Conservation (phyloP, 2,329 filamentous ascomycete genomes). For the Alternaria viburni region DNA sequence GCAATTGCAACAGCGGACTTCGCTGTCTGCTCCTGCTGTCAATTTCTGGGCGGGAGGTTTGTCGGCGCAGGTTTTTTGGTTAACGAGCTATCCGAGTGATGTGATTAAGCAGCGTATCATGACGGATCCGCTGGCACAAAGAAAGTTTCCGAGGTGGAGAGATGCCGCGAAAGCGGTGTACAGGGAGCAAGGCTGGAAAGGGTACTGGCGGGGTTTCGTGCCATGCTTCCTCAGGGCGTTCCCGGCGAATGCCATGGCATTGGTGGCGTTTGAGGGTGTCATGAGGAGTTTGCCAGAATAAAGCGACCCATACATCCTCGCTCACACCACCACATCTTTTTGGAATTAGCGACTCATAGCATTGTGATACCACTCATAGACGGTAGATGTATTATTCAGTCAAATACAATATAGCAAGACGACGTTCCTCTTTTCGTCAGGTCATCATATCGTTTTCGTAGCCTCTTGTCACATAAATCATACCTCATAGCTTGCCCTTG, state of each 20-base stretch:
- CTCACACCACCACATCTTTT: too few relatives aligned
- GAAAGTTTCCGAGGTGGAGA: conserved; percentile 76
- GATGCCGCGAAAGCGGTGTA: conserved; percentile 81
- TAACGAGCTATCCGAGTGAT: conserved; percentile 88
- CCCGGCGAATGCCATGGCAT: conserved; percentile 91
- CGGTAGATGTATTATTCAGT: neutral
- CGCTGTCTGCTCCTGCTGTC: conserved; percentile 75
- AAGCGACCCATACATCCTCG: too few relatives aligned
- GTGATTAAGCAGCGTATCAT: conserved; percentile 97
- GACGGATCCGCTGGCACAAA: conserved; percentile 81
- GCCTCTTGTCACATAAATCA: neutral
- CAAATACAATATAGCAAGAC: neutral
- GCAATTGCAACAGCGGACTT: conserved; percentile 69
- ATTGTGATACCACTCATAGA: neutral
- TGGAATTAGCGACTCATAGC: neutral
- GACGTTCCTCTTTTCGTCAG: neutral
- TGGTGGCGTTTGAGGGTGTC: conserved; percentile 91
- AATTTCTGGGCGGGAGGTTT: conserved; percentile 98
- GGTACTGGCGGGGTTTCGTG: conserved; percentile 90
- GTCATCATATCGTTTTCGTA: neutral
- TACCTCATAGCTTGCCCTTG: conserved; percentile 36
- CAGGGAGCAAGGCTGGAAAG: conserved; percentile 74
- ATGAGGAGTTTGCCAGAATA: conserved; percentile 65
- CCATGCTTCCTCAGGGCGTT: conserved; percentile 94
- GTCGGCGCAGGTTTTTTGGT: conserved; percentile 93